These are phyloP conservation scores for Pedinophyceae sp. DNA, from an alignment of 139 green algal species.

Conservation along the genomic window DNA sequence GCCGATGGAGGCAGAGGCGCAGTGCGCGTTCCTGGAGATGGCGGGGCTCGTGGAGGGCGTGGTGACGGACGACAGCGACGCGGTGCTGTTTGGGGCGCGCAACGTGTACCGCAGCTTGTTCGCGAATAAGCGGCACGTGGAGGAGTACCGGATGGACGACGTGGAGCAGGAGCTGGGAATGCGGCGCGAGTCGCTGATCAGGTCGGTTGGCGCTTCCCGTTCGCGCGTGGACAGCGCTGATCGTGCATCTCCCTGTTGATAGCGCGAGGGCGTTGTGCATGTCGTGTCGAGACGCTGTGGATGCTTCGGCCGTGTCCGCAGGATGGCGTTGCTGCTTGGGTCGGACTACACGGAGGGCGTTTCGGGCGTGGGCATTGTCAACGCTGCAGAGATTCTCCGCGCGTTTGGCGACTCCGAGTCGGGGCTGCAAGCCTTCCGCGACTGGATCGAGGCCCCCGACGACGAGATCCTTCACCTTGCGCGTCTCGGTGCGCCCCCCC, in stretches of 20 bases:
- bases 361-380: slow-evolving; percentile 81
- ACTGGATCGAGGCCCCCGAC: slow-evolving; percentile 37
- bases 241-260: too few relatives aligned
- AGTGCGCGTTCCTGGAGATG: slow-evolving; percentile 78
- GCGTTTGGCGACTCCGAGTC: slow-evolving; percentile 45
- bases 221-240: too few relatives aligned
- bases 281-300: too few relatives aligned
- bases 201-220: too few relatives aligned
- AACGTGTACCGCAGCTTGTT: slow-evolving; percentile 49
- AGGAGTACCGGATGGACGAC: slow-evolving; percentile 72
- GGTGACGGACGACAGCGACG: slow-evolving; percentile 96
- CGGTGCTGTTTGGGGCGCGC: slow-evolving; percentile 84
- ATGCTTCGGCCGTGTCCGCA: too few relatives aligned
- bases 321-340: slow-evolving; percentile 81
- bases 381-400: slow-evolving; percentile 79
- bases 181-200: slow-evolving; percentile 11
- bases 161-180: slow-evolving; percentile 75
- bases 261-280: too few relatives aligned
- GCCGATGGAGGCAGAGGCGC: slow-evolving; percentile 81
- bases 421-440: slow-evolving; percentile 32
- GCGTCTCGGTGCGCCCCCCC: slow-evolving; percentile 7
- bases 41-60: slow-evolving; percentile 82
- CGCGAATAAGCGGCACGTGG: slow-evolving; percentile 66
- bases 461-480: slow-evolving; percentile 14
- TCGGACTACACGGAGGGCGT: slow-evolving; percentile 85